These are phyloP conservation scores for Astrocystis sublimbata DNA, from an alignment of 495 filamentous ascomycete species.

Conservation along the genomic window DNA sequence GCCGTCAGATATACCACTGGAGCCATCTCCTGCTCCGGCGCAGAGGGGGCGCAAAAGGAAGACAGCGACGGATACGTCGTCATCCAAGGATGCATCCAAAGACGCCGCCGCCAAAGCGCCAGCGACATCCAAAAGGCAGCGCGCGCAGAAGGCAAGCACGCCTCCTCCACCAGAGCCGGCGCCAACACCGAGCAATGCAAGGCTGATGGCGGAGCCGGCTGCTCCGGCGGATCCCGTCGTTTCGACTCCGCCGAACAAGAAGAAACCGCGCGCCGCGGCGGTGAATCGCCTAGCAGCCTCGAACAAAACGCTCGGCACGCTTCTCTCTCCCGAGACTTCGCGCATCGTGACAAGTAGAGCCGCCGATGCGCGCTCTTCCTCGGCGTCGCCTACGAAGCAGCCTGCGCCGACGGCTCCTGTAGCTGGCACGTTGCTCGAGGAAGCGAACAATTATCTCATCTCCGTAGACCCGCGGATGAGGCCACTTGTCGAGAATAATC, in stretches of 20 bases:
- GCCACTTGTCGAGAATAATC: constrained; percentile 70
- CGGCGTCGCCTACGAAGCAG: constrained; percentile 55
- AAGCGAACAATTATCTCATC: constrained; percentile 78
- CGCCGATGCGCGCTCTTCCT: constrained; percentile 45
- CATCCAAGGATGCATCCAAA: neutral
- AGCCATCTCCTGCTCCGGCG: constrained; percentile 19
- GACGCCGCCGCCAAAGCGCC: constrained; percentile 17
- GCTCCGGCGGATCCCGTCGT: neutral
- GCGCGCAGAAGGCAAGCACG: constrained; percentile 21
- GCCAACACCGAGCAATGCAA: constrained; percentile 40
- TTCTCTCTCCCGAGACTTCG: constrained; percentile 78
- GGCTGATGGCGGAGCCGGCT: constrained; percentile 35
- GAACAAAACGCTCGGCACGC: constrained; percentile 65
- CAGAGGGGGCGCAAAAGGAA: constrained; percentile 38
- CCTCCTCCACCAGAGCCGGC: constrained; percentile 38
- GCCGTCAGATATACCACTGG: constrained; percentile 17
- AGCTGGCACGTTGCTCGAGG: constrained; percentile 70
- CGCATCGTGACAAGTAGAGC: constrained; percentile 60
- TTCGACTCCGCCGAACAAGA: constrained; percentile 21
- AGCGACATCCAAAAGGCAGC: constrained; percentile 38
- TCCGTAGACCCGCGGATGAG: constrained; percentile 72
- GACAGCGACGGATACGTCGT: constrained; percentile 18
- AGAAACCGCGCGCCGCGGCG: constrained; percentile 39
- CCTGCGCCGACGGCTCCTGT: constrained; percentile 27
- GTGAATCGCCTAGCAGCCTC: constrained; percentile 51